These are phyloP conservation scores for Phlyctochytrium planicorne DNA, from an alignment of 192 early-diverging fungal genomes.

Conservation along the genomic window DNA sequence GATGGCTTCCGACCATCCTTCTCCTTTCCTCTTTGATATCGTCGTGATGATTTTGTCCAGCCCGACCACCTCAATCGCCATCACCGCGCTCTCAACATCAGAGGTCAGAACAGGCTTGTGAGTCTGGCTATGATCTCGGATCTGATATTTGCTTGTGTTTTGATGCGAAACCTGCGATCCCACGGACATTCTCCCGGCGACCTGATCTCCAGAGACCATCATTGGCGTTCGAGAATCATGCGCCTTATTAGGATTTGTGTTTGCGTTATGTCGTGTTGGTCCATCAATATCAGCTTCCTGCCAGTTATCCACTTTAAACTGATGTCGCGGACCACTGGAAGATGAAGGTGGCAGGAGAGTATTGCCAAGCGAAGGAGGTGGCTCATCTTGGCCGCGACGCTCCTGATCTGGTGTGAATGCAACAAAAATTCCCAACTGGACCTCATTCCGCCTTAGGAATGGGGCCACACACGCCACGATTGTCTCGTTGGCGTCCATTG, in stretches of 20 bases:
- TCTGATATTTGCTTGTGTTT: neutral
- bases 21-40: neutral
- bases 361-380: neutral
- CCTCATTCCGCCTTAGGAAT: neutral
- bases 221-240: neutral
- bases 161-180: neutral
- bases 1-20: neutral
- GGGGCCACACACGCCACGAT: conserved; percentile 1
- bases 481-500: neutral
- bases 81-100: neutral
- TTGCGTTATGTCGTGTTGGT: neutral
- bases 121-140: neutral
- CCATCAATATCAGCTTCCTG: neutral
- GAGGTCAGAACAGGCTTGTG: neutral
- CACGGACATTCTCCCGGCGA: neutral
- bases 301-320: neutral
- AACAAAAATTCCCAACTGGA: neutral
- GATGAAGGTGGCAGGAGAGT: neutral
- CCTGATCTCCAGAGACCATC: neutral
- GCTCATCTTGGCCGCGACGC: neutral
- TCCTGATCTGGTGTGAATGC: neutral
- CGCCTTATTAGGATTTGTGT: neutral
- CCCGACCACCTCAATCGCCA: neutral
- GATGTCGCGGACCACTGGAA: neutral
- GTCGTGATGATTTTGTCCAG: neutral